Evolutionary conservation across 768 basidiomycete genomes (phyloP).

Genomic region (Lentinula detonsa): DNA sequence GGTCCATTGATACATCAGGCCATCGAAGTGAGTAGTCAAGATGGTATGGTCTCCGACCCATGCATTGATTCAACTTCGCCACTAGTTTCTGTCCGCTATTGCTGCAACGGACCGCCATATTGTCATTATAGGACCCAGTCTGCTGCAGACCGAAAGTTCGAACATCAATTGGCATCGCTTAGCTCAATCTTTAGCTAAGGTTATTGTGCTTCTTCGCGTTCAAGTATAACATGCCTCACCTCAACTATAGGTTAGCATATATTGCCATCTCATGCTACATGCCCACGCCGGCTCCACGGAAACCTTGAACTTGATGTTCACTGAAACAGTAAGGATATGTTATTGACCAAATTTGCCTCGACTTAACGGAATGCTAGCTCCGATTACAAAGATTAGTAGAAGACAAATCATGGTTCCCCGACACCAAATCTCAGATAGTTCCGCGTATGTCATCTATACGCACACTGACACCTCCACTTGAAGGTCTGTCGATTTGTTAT

Average conservation of each 20-base stretch:
- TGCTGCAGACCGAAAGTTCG: conserved; percentile 20
- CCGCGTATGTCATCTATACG: conserved; percentile 40
- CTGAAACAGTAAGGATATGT: conserved; percentile 33
- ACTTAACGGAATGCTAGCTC: conserved; percentile 21
- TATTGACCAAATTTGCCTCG: background rate
- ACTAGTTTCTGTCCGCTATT: background rate
- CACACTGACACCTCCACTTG: conserved; percentile 10
- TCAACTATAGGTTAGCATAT: conserved; percentile 40
- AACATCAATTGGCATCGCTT: conserved; percentile 25
- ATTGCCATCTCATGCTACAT: conserved; percentile 52
- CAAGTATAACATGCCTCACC: background rate
- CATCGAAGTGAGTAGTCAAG: background rate
- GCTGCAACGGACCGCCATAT: conserved; percentile 37
- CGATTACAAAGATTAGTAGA: conserved; percentile 33
- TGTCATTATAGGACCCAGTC: conserved; percentile 46
- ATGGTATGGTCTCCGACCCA: background rate
- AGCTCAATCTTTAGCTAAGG: conserved; percentile 39
- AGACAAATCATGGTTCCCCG: conserved; percentile 35
- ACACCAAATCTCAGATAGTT: conserved; percentile 26
- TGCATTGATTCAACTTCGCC: background rate
- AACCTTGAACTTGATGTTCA: conserved; percentile 40
- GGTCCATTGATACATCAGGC: background rate
- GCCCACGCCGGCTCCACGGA: conserved; percentile 33
- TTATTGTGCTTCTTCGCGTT: conserved; percentile 19
- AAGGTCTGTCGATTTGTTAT: conserved; percentile 15